Evolutionary conservation across 345 rosid genomes (phyloP).

Genomic region (Salix exigua): DNA sequence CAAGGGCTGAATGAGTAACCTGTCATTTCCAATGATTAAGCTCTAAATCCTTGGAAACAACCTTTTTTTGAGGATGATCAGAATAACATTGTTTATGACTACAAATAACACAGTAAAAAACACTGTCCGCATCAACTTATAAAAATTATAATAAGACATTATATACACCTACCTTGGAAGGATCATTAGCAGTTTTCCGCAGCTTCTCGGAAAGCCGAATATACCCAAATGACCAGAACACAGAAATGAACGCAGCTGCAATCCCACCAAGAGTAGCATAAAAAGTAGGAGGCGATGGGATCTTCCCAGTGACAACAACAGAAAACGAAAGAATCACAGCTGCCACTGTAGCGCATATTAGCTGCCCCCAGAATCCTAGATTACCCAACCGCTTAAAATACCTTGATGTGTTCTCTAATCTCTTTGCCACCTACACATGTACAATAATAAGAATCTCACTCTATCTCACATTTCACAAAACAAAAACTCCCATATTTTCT

Average conservation of each 20-base stretch:
- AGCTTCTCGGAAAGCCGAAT: conserved; percentile 86
- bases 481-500: neutral
- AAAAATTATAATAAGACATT: neutral
- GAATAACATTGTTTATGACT: neutral
- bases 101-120: neutral
- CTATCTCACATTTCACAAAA: neutral
- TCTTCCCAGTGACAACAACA: conserved; percentile 65
- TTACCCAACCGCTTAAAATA: conserved; percentile 82
- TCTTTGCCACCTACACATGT: conserved; percentile 70
- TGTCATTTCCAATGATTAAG: neutral
- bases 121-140: neutral
- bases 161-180: conserved; percentile 64
- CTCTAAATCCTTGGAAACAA: neutral
- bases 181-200: conserved; percentile 64
- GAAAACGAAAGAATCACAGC: conserved; percentile 91
- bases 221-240: conserved; percentile 95
- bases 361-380: conserved; percentile 97
- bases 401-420: conserved; percentile 87
- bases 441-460: neutral
- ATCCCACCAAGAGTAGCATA: conserved; percentile 88
- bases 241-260: conserved; percentile 81
- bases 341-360: conserved; percentile 73
- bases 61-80: neutral
- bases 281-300: conserved; percentile 77
- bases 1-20: neutral